phyloP scores from a whole-genome alignment of 352 stramenopile genomes.

The Globisporangium cylindrosporum region DNA sequence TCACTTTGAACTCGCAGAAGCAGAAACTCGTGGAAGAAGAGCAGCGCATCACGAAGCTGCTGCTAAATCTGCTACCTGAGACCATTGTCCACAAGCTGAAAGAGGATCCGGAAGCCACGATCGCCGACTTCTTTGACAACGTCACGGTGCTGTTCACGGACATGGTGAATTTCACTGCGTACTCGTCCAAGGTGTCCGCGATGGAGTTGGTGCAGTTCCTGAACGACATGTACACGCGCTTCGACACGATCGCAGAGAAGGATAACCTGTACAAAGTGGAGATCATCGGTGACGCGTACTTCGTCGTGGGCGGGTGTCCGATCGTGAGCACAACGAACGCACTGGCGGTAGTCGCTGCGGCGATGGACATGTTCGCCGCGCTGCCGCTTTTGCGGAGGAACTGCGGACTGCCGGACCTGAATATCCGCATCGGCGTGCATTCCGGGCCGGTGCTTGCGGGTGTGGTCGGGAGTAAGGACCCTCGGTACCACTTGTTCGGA shows the following conservation, averaged over 20 bases:
- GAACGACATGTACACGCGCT: constrained; percentile 88
- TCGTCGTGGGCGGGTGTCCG: constrained; percentile 70
- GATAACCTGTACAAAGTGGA: constrained; percentile 90
- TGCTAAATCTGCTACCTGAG: constrained; percentile 77
- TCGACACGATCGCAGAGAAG: constrained; percentile 83
- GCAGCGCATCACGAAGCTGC: constrained; percentile 68
- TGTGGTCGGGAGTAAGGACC: constrained; percentile 81
- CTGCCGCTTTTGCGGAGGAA: constrained; percentile 62
- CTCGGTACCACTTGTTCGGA: constrained; percentile 83
- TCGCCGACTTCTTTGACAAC: constrained; percentile 83
- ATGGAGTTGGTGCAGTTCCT: constrained; percentile 89
- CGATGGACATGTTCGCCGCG: constrained; percentile 70
- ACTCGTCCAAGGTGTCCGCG: constrained; percentile 75
- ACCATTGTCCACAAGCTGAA: constrained; percentile 87
- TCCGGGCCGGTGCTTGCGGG: constrained; percentile 77
- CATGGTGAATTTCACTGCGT: constrained; percentile 85
- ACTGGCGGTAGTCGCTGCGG: constrained; percentile 66
- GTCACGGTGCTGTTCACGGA: constrained; percentile 87
- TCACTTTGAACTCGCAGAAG: constrained; percentile 79
- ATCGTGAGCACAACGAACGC: constrained; percentile 67
- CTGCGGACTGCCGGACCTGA: constrained; percentile 70
- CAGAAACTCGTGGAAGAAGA: constrained; percentile 85
- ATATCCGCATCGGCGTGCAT: constrained; percentile 88
- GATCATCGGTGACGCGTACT: constrained; percentile 88
- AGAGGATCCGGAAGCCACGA: constrained; percentile 68